Percentiles rank a stretch among this genome's conserved stretches.
Evolutionary conservation across 2,329 filamentous ascomycete species (phyloP).

Genomic region (Pseudogymnoascus sp.): DNA sequence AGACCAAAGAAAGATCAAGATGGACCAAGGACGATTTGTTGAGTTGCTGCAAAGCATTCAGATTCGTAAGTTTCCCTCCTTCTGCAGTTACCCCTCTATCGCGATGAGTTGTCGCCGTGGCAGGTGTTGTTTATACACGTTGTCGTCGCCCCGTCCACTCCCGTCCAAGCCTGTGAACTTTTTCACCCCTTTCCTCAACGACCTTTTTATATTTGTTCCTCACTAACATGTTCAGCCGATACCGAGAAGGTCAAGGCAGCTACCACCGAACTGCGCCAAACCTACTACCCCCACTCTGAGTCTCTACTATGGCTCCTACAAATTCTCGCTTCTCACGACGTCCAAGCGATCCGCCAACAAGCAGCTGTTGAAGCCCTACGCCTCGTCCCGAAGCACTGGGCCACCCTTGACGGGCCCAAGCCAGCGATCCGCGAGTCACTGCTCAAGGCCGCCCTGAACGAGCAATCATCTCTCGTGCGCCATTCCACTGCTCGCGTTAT

Average conservation of each 20-base stretch:
- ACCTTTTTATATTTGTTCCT: slow-evolving; percentile 14
- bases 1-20: slow-evolving; percentile 34
- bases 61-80: slow-evolving; percentile 59
- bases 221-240: slow-evolving; percentile 55
- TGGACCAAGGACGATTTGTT: slow-evolving; percentile 80
- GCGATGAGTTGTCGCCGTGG: slow-evolving; percentile 16
- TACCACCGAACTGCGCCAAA: slow-evolving; percentile 84
- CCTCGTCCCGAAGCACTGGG: slow-evolving; percentile 82
- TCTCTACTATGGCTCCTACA: slow-evolving; percentile 83
- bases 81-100: slow-evolving; percentile 18
- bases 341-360: slow-evolving; percentile 72
- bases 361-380: slow-evolving; percentile 85
- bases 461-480: slow-evolving; percentile 68
- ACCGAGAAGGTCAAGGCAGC: slow-evolving; percentile 85
- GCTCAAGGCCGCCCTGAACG: slow-evolving; percentile 74
- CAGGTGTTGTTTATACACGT: slow-evolving; percentile 15
- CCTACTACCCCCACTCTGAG: slow-evolving; percentile 81
- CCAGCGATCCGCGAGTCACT: slow-evolving; percentile 73
- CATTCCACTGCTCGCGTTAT: slow-evolving; percentile 86
- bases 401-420: slow-evolving; percentile 69
- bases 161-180: slow-evolving; percentile 13
- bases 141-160: not conserved
- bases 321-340: slow-evolving; percentile 73
- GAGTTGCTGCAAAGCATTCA: slow-evolving; percentile 82
- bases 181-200: slow-evolving; percentile 13